Evolutionary conservation across 768 basidiomycete genomes (phyloP), one percentile per base, ranked within the genome.

Genomic region (Serendipita sp.): DNA sequence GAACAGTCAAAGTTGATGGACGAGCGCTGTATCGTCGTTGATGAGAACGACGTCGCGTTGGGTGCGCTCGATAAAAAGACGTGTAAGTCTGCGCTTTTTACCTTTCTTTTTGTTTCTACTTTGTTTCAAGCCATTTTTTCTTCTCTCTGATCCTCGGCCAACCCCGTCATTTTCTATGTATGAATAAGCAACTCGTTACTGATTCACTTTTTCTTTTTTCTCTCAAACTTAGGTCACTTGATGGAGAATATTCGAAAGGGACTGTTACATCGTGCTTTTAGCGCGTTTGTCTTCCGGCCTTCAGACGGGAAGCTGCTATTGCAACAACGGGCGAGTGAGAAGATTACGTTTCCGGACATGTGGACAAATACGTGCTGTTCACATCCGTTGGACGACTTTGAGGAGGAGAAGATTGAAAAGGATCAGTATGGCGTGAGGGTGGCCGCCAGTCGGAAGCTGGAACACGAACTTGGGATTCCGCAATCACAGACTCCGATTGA

Each of bases 291-390:
- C 66, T 99, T 98, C 78, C 79, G 92, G 41, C 96, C 96, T 2
- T 83, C 83, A 13, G 92, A 97, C 72, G 96, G 96, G 50, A 89
- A 86, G 72, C 80, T 99, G 17, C 78, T 99, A 28, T 80, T 99
- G 48, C 96, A 99, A 72, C 91, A 92, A 73, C 83, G 96, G 41
- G 96, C 96, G 20, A 78, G 85, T n/a, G 93, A 95, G 76, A 99
- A 99, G 78, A 99, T 99, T 71, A 99, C 96, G 4, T 99, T 99
- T 76, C 96, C 96, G 3, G 81, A 90, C 68, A 93, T 97, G 93
- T 99, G 96, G 96, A 99, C 96, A 33, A 99, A 99, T 74, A 98
- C 96, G 5, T 99, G 96, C 72, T 99, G 95, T 75, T 93, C 90
- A 24, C 95, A 99, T 71, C 95, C 95, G 17, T 78, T 99, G 58